Evolutionary conservation across 2,329 filamentous ascomycete species (phyloP).

Genomic region (Ophiocordyceps camponoti-leonardi): DNA sequence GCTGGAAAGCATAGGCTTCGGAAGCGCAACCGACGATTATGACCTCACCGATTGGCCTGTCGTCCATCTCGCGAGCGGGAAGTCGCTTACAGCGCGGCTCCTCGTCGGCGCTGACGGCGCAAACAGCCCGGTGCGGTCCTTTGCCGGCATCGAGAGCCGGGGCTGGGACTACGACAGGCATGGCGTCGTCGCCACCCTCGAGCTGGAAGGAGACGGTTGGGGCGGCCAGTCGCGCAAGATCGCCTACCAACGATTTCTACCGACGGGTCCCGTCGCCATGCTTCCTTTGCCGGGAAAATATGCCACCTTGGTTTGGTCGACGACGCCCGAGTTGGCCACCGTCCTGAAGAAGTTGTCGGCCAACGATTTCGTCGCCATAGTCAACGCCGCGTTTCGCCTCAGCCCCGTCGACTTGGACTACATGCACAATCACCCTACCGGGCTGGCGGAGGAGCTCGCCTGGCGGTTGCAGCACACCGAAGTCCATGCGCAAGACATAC

Average conservation of each 20-base stretch:
- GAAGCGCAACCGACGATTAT: slow-evolving; percentile 46
- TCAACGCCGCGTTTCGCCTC: slow-evolving; percentile 87
- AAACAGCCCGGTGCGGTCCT: slow-evolving; percentile 81
- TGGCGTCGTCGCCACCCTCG: slow-evolving; percentile 78
- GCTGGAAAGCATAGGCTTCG: slow-evolving; percentile 66
- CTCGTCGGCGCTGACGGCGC: slow-evolving; percentile 88
- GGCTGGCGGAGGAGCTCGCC: slow-evolving; percentile 57
- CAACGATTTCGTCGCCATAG: slow-evolving; percentile 64
- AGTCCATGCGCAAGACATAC: slow-evolving; percentile 35
- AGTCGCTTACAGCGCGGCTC: slow-evolving; percentile 59
- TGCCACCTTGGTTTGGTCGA: slow-evolving; percentile 89
- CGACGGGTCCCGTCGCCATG: slow-evolving; percentile 79
- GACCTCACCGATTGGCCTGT: slow-evolving; percentile 82
- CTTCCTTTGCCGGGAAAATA: slow-evolving; percentile 72
- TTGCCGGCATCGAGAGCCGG: slow-evolving; percentile 67
- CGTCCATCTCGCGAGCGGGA: slow-evolving; percentile 52
- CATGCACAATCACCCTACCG: slow-evolving; percentile 47
- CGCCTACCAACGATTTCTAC: slow-evolving; percentile 90
- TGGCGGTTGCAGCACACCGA: slow-evolving; percentile 66
- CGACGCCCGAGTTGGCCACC: slow-evolving; percentile 62
- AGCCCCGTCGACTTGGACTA: slow-evolving; percentile 64
- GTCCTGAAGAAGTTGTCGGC: slow-evolving; percentile 59
- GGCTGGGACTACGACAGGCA: slow-evolving; percentile 92
- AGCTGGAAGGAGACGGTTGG: slow-evolving; percentile 45
- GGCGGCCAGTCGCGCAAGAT: slow-evolving; percentile 43